Base-by-base conservation (phyloP, 805 yeast species). In the Lachancea kluyveri region DNA sequence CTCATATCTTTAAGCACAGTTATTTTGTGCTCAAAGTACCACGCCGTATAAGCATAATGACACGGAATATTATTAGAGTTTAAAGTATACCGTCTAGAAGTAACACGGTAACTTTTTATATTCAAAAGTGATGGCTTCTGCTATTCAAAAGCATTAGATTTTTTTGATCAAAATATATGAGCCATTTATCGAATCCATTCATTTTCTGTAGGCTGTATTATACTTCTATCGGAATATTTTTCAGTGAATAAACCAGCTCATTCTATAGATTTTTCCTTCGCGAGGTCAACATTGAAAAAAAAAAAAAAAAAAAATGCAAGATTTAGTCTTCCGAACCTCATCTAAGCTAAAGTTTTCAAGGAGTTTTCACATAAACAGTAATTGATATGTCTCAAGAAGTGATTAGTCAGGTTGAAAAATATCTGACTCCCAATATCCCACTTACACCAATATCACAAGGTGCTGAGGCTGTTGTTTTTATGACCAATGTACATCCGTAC, bases 391-490 rank as follows among this genome's bases (percentile, higher is more conserved):
- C 86, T 7, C 68, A 67, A 12, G 64, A 59, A 17, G 60, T 78
- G 1, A 37, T 80, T 5, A 57, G 49, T 3, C 53, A 46, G 20
- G 77, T 75, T 0, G 58, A 65, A 28, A 24, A 42, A 1, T 57
- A 65, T 14, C 50, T 79, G 14, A 48, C 54, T 2, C 68, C 71
- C 1, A 62, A 68, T 24, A 62, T 79, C 5, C 73, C 77, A 0
- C 50, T 80, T 4, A 48, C 55, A 1, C 62, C 73, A 17, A 62
- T 86, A 2, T 82, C 94, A 0, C 96, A 86, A 50, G 96, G 96
- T 16, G 96, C 96, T 1, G 96, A 86, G 54, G 94, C 95, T 0
- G 66, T 85, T 8, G 87, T 85, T 2, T 83, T 82, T 54, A 52
- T 64, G 8, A 69, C 90, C 0, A 37, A 54, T 1, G 51, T 52